Conservation (phyloP, 768 basidiomycete genomes). For the Hypholoma sublateritium region DNA sequence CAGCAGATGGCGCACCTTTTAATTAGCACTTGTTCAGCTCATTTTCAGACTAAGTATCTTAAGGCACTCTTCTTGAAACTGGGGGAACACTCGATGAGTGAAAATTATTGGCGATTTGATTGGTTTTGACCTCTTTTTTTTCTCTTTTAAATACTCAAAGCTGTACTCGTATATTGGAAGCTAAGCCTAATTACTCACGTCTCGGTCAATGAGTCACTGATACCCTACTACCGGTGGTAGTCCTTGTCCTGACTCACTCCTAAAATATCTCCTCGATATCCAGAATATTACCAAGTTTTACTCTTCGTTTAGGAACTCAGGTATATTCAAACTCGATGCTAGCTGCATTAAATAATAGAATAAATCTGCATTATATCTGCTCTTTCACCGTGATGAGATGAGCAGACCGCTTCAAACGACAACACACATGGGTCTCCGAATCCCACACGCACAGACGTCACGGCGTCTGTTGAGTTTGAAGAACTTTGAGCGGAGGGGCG, state of each 20-base stretch:
- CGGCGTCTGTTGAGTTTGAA: too few relatives aligned
- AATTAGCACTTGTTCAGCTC: too few relatives aligned
- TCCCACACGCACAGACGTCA: too few relatives aligned
- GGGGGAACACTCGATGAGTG: too few relatives aligned
- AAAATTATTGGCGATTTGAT: too few relatives aligned
- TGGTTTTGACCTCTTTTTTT: too few relatives aligned
- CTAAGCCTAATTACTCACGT: neutral
- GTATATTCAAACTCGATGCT: conserved; percentile 11
- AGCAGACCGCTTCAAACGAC: neutral
- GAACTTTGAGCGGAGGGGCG: too few relatives aligned
- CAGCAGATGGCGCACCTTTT: too few relatives aligned
- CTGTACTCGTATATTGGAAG: conserved; percentile 3
- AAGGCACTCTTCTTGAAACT: neutral
- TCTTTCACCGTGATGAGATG: neutral
- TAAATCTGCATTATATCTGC: neutral
- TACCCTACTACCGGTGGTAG: neutral
- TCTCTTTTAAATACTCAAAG: too few relatives aligned
- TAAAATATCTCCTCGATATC: conserved; percentile 5
- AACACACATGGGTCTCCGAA: neutral
- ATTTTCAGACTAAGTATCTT: too few relatives aligned
- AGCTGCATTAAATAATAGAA: conserved; percentile 1
- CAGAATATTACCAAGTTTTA: conserved; percentile 6
- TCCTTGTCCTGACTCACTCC: neutral
- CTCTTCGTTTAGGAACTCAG: conserved; percentile 1
- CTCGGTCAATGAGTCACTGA: neutral